phyloP scores from a whole-genome alignment of 2,329 filamentous ascomycete species.

The Botrytis porri region DNA sequence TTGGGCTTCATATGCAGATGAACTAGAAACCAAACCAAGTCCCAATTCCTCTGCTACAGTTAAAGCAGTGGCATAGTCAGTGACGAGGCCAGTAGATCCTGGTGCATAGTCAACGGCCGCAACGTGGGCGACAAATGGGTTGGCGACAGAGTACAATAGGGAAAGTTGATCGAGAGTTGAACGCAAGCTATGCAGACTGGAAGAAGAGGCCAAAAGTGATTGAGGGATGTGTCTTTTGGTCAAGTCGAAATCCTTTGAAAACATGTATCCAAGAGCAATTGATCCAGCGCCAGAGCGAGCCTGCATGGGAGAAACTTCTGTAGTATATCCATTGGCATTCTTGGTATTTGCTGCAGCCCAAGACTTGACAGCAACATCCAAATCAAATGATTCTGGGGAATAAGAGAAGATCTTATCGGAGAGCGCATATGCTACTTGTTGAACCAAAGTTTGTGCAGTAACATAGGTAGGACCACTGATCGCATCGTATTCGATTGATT shows the following conservation, averaged over 20 bases:
- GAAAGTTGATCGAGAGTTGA: slow-evolving; percentile 87
- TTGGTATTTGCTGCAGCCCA: slow-evolving; percentile 69
- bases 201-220: slow-evolving; percentile 81
- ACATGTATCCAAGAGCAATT: slow-evolving; percentile 93
- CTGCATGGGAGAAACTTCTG: slow-evolving; percentile 76
- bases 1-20: slow-evolving; percentile 86
- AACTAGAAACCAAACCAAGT: slow-evolving; percentile 78
- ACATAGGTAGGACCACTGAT: slow-evolving; percentile 89
- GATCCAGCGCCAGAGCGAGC: slow-evolving; percentile 85
- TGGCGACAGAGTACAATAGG: slow-evolving; percentile 85
- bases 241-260: slow-evolving; percentile 93
- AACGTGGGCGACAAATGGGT: slow-evolving; percentile 88
- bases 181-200: slow-evolving; percentile 76
- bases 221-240: slow-evolving; percentile 89
- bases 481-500: slow-evolving; percentile 51
- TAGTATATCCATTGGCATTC: slow-evolving; percentile 80
- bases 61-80: slow-evolving; percentile 81
- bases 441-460: slow-evolving; percentile 87
- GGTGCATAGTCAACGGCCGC: slow-evolving; percentile 83
- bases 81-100: slow-evolving; percentile 64
- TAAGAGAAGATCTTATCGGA: slow-evolving; percentile 98
- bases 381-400: slow-evolving; percentile 88
- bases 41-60: slow-evolving; percentile 86
- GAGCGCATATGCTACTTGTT: slow-evolving; percentile 91
- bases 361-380: slow-evolving; percentile 76